These are phyloP conservation scores for Dryas drummondii DNA, from an alignment of 306 rosid species.

Conservation along the genomic window DNA sequence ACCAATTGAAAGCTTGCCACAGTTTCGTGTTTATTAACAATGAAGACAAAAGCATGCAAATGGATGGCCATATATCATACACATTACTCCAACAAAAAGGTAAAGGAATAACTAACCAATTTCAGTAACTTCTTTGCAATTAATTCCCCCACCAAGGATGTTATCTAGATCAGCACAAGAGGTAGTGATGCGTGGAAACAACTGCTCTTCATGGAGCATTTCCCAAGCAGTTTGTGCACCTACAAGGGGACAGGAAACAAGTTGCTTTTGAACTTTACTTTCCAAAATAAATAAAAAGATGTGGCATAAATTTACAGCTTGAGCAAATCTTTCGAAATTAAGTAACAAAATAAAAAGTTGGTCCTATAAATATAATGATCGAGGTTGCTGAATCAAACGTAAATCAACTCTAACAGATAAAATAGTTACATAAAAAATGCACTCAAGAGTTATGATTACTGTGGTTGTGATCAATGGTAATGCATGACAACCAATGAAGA, in stretches of 20 bases:
- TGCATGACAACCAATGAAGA: neutral
- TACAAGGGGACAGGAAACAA: conserved; percentile 25
- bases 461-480: neutral
- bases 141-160: conserved; percentile 90
- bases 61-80: neutral
- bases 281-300: neutral
- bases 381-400: neutral
- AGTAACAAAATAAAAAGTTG: neutral
- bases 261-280: neutral
- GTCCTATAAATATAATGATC: neutral
- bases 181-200: conserved; percentile 58
- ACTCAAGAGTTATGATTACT: neutral
- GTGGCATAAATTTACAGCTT: neutral
- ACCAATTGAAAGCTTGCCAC: conserved; percentile 12
- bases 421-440: neutral
- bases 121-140: conserved; percentile 86
- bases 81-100: neutral
- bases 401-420: neutral
- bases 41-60: conserved; percentile 7
- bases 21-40: conserved; percentile 5
- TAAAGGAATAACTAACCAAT: conserved; percentile 53
- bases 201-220: conserved; percentile 74
- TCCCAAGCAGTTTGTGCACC: conserved; percentile 94
- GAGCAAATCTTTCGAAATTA: neutral
- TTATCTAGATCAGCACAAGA: conserved; percentile 75